A percentile compares a stretch with the other conserved stretches of the same genome.
Conservation (phyloP, 2,329 filamentous ascomycete species). For the Beauveria sp. region DNA sequence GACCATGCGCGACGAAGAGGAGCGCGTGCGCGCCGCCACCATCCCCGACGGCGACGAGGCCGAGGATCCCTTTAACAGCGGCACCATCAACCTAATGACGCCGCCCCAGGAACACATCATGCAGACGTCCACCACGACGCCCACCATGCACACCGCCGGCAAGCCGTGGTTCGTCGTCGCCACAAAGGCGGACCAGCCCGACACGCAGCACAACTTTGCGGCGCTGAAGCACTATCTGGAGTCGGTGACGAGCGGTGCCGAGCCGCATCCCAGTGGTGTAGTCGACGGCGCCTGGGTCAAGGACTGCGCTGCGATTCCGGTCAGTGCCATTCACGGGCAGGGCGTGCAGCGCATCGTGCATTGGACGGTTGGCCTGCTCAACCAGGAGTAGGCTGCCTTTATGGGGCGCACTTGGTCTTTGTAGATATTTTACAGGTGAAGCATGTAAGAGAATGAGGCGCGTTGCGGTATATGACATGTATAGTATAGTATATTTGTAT, state of each 20-base stretch:
- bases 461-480: too few relatives aligned
- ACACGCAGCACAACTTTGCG: conserved; percentile 70
- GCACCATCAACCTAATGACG: neutral
- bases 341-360: conserved; percentile 70
- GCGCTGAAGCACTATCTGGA: conserved; percentile 63
- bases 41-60: conserved; percentile 47
- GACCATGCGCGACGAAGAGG: conserved; percentile 66
- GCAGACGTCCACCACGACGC: conserved; percentile 31
- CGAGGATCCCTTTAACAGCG: conserved; percentile 13
- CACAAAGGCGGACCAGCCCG: conserved; percentile 80
- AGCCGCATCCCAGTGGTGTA: conserved; percentile 63
- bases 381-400: conserved; percentile 15
- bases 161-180: conserved; percentile 97
- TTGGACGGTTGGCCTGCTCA: conserved; percentile 62
- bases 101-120: neutral
- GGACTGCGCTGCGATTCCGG: conserved; percentile 66
- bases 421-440: too few relatives aligned
- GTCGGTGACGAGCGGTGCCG: conserved; percentile 51
- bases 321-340: conserved; percentile 83
- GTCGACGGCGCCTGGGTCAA: conserved; percentile 48
- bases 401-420: neutral
- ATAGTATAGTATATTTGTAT: too few relatives aligned
- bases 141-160: conserved; percentile 66
- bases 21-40: conserved; percentile 51
- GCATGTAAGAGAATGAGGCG: too few relatives aligned